phyloP scores from a whole-genome alignment of 306 rosid species.

The Dalbergia cultrata region DNA sequence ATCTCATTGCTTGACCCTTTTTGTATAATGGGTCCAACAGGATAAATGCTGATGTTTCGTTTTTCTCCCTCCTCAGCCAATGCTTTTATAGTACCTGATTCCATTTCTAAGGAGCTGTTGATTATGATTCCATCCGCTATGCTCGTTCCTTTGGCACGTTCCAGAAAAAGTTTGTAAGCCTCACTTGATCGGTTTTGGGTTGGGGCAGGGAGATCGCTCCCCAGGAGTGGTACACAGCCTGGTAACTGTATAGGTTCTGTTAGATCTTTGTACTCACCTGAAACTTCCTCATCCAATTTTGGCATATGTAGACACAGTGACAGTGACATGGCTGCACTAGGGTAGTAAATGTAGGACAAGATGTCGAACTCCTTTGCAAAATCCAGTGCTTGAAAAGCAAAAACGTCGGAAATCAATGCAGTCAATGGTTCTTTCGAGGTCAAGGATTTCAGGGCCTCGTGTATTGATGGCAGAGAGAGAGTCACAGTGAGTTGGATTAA shows the following conservation, averaged over 20 bases:
- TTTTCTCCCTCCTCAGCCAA: constrained; percentile 22
- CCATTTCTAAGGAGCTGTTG: constrained; percentile 50
- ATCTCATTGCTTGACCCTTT: constrained; percentile 9
- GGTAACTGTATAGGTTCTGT: constrained; percentile 35
- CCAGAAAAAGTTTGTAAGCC: constrained; percentile 14
- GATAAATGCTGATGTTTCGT: constrained; percentile 4
- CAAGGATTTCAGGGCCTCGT: constrained; percentile 35
- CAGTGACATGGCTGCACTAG: background rate
- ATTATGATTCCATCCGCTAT: constrained; percentile 38
- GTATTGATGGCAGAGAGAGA: constrained; percentile 45
- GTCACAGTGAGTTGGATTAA: constrained; percentile 36
- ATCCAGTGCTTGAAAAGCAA: constrained; percentile 41
- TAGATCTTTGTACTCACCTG: constrained; percentile 39
- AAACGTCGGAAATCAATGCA: constrained; percentile 42
- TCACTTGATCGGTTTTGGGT: constrained; percentile 30
- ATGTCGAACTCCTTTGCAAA: constrained; percentile 49
- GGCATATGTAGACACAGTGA: constrained; percentile 6
- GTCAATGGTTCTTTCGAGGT: constrained; percentile 12
- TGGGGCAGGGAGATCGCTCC: constrained; percentile 41
- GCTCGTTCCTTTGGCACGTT: background rate
- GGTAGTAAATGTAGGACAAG: constrained; percentile 45
- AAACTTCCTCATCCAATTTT: constrained; percentile 43
- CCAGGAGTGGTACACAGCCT: constrained; percentile 47
- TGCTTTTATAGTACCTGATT: constrained; percentile 36
- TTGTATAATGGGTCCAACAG: constrained; percentile 52